These are phyloP conservation scores for Carnegiea gigantea DNA, from an alignment of 179 eudicot species.

Conservation along the genomic window DNA sequence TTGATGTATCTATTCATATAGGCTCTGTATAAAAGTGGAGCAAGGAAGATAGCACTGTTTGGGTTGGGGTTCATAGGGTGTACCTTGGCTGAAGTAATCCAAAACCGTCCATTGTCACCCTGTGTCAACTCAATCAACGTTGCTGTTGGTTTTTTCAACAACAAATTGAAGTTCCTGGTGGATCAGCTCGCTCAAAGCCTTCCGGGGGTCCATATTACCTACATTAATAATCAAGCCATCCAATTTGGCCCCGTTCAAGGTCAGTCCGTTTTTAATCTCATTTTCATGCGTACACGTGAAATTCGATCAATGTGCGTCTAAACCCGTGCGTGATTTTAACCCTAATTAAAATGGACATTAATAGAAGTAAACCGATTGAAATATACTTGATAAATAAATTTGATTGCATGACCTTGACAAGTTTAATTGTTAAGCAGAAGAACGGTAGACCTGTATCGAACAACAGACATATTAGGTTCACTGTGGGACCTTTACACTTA, in stretches of 20 bases:
- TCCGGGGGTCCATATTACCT: not conserved
- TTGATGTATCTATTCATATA: not conserved
- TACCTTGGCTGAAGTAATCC: not conserved
- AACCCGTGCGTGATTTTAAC: no score
- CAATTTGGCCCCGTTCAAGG: not conserved
- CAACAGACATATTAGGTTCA: no score
- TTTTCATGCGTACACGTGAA: not conserved
- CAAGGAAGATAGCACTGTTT: conserved; percentile 13
- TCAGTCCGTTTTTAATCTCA: not conserved
- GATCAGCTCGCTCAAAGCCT: not conserved
- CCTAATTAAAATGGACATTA: no score
- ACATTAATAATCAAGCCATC: conserved; percentile 7
- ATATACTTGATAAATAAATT: no score
- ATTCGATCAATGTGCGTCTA: no score
- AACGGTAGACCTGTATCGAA: no score
- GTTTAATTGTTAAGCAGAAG: no score
- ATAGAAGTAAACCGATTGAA: no score
- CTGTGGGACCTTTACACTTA: no score
- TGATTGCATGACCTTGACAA: no score
- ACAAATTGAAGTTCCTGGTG: not conserved
- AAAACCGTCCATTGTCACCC: not conserved
- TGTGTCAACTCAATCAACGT: conserved; percentile 10
- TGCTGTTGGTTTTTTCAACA: not conserved
- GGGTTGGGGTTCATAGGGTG: conserved; percentile 11
- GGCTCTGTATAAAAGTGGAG: conserved; percentile 29